These are phyloP conservation scores for Pisolithus microcarpus DNA, from an alignment of 768 basidiomycete species.

Conservation along the genomic window DNA sequence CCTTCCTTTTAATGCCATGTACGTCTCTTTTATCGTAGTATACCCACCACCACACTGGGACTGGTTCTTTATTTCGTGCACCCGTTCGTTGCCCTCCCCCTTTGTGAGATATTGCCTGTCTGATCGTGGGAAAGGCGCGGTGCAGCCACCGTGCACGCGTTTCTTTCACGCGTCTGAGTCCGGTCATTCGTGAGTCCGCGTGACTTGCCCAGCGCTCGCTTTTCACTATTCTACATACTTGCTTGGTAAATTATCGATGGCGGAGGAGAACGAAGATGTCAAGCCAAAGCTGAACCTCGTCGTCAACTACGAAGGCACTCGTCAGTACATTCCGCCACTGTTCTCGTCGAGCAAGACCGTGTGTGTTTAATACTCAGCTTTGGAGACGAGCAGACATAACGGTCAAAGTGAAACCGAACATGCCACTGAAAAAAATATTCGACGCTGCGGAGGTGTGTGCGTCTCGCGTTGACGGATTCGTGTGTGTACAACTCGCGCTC, in stretches of 20 bases:
- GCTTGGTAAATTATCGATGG: conserved; percentile 13
- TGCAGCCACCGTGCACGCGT: no score
- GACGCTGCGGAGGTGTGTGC: conserved; percentile 54
- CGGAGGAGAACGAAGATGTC: conserved; percentile 39
- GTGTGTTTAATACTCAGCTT: background rate
- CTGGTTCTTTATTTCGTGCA: conserved; percentile 1
- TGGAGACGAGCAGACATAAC: conserved; percentile 42
- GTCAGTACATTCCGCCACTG: conserved; percentile 28
- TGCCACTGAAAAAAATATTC: conserved; percentile 61
- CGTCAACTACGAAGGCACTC: conserved; percentile 46
- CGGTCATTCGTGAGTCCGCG: background rate
- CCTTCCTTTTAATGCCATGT: conserved; percentile 14
- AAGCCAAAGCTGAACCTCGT: conserved; percentile 67
- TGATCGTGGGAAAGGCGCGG: no score
- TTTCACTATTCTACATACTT: background rate
- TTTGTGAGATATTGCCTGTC: no score
- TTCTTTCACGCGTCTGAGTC: background rate
- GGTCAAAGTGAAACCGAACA: conserved; percentile 59
- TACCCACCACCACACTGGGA: background rate
- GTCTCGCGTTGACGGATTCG: no score
- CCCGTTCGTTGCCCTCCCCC: no score
- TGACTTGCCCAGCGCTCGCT: background rate
- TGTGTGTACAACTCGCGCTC: background rate
- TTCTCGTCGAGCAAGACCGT: background rate
- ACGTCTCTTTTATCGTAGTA: conserved; percentile 10